Conservation (phyloP, 179 eudicot genomes). For the Drosera spatulata region DNA sequence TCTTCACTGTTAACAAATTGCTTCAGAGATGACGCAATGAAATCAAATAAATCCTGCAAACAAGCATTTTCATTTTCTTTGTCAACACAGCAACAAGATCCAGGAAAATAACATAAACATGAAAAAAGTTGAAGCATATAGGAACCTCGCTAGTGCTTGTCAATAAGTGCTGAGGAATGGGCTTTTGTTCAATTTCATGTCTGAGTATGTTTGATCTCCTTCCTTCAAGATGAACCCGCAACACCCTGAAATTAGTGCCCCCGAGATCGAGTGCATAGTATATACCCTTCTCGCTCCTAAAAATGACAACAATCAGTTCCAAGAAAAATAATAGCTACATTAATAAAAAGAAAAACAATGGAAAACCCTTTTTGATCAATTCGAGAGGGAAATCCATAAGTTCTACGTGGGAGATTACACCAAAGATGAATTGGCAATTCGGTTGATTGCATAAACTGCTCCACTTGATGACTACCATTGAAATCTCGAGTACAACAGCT, state of each 20-base stretch:
- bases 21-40: slow-evolving; percentile 52
- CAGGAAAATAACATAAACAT: background rate
- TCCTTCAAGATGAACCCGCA: slow-evolving; percentile 73
- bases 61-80: background rate
- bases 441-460: too few species aligned
- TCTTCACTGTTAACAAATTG: slow-evolving; percentile 49
- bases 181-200: slow-evolving; percentile 42
- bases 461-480: too few species aligned
- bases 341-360: background rate
- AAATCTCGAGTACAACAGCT: too few species aligned
- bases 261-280: slow-evolving; percentile 88
- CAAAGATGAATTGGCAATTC: too few species aligned
- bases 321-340: background rate
- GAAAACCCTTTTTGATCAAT: background rate
- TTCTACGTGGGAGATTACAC: background rate
- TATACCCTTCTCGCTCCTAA: slow-evolving; percentile 83
- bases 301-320: slow-evolving; percentile 2
- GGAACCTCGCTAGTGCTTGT: slow-evolving; percentile 74
- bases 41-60: slow-evolving; percentile 76
- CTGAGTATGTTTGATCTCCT: slow-evolving; percentile 34
- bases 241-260: slow-evolving; percentile 82
- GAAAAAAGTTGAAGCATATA: background rate
- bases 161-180: slow-evolving; percentile 74
- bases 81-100: background rate
- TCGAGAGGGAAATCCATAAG: background rate